Conservation (phyloP, 257 asterid genomes). For the Fraxinus pennsylvanica region DNA sequence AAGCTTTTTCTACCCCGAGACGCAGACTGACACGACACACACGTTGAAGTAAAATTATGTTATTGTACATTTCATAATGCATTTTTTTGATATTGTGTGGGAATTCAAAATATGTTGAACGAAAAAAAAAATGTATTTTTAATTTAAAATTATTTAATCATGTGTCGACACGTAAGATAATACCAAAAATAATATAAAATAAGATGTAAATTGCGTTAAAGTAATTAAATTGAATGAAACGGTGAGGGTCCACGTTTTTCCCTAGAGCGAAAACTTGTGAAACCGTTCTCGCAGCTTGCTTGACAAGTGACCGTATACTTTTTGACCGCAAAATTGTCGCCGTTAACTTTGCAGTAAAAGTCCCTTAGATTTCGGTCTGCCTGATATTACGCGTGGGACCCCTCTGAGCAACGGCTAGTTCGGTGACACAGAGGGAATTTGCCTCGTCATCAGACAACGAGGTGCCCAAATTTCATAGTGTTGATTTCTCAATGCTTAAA, state of each 20-base stretch:
- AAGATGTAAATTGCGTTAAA: too few relatives aligned
- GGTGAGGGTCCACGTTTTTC: background rate
- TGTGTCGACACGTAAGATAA: too few relatives aligned
- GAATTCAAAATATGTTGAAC: too few relatives aligned
- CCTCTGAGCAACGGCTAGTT: slow-evolving; percentile 49
- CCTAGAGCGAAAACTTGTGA: background rate
- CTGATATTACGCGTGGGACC: slow-evolving; percentile 22
- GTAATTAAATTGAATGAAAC: background rate
- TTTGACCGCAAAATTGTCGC: slow-evolving; percentile 35
- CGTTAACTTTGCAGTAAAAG: slow-evolving; percentile 35
- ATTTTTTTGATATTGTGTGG: too few relatives aligned
- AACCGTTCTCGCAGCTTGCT: background rate
- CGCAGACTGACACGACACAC: too few relatives aligned
- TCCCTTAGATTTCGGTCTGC: slow-evolving; percentile 29
- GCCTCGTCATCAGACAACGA: too few relatives aligned
- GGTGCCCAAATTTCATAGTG: too few relatives aligned
- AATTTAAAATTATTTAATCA: too few relatives aligned
- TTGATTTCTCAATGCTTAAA: background rate
- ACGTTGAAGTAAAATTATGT: background rate
- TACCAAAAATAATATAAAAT: too few relatives aligned
- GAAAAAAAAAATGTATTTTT: too few relatives aligned
- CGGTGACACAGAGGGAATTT: background rate
- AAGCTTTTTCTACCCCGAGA: too few relatives aligned
- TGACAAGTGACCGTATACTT: background rate
- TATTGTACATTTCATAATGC: too few relatives aligned